Conservation (phyloP, 1,284 basidiomycete genomes). For the Mycena citricolor region DNA sequence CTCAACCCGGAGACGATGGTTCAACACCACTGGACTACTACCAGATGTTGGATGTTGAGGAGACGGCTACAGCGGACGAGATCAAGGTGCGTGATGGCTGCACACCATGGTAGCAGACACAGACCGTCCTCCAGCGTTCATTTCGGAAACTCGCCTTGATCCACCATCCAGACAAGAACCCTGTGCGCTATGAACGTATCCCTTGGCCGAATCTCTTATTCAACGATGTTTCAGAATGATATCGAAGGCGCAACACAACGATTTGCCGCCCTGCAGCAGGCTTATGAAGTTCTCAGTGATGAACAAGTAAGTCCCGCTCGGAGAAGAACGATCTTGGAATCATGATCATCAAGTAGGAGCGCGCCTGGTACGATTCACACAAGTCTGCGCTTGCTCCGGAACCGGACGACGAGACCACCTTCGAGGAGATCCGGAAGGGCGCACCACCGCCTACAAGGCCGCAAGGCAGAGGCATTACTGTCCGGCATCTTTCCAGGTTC, state of each 20-base stretch:
- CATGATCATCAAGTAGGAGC: slow-evolving; percentile 66
- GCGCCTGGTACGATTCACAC: slow-evolving; percentile 98
- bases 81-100: slow-evolving; percentile 64
- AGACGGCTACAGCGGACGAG: slow-evolving; percentile 81
- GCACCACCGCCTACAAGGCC: slow-evolving; percentile 64
- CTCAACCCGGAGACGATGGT: slow-evolving; percentile 30
- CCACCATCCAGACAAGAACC: slow-evolving; percentile 91
- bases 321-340: slow-evolving; percentile 18
- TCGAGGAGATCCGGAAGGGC: slow-evolving; percentile 82
- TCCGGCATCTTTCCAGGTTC: slow-evolving; percentile 83
- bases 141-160: slow-evolving; percentile 82
- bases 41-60: slow-evolving; percentile 74
- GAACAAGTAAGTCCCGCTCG: slow-evolving; percentile 68
- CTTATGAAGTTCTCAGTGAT: slow-evolving; percentile 93
- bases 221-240: slow-evolving; percentile 15
- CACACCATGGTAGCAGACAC: slow-evolving; percentile 8
- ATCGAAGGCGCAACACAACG: slow-evolving; percentile 84
- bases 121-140: slow-evolving; percentile 55
- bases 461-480: slow-evolving; percentile 78
- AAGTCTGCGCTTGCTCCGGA: slow-evolving; percentile 82
- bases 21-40: slow-evolving; percentile 68
- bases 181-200: slow-evolving; percentile 50
- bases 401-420: slow-evolving; percentile 79
- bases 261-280: slow-evolving; percentile 90
- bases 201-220: too few relatives aligned